Percentiles rank a stretch among this genome's conserved stretches.
Conservation (phyloP, 202 grass and related monocot species). For the Dendrocalamus latiflorus region DNA sequence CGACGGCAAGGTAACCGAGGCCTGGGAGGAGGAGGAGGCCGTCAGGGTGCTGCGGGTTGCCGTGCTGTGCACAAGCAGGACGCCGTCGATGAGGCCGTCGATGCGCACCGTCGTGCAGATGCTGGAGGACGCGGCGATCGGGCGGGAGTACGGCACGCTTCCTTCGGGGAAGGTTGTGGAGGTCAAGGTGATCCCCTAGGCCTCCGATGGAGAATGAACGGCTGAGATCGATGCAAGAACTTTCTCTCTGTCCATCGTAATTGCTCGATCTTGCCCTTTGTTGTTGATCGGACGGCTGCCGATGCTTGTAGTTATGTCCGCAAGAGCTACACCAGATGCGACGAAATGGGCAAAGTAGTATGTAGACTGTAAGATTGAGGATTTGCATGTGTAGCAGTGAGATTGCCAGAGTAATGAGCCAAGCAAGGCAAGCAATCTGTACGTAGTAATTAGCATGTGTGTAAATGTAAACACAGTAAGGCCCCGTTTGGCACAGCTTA, state of each 20-base stretch:
- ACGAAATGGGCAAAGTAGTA: neutral
- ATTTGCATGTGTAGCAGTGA: neutral
- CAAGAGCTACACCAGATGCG: no score
- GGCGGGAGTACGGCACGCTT: neutral
- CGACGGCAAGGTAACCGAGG: conserved; percentile 41
- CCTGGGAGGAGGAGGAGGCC: conserved; percentile 57
- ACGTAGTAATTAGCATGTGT: neutral
- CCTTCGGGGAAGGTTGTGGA: neutral
- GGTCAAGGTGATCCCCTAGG: conserved; percentile 17
- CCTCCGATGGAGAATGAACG: neutral
- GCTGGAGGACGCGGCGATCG: conserved; percentile 58
- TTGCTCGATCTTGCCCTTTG: neutral
- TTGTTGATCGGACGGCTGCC: neutral
- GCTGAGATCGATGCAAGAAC: neutral
- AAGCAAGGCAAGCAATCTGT: neutral
- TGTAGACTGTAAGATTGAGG: no score
- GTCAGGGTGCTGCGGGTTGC: conserved; percentile 50
- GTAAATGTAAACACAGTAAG: neutral
- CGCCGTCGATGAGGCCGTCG: conserved; percentile 62
- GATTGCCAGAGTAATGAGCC: neutral
- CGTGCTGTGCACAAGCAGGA: conserved; percentile 49
- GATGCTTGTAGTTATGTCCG: no score
- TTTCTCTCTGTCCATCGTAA: neutral
- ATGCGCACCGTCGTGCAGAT: conserved; percentile 87
- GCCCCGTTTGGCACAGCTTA: no score